Evolutionary conservation across 2,329 filamentous ascomycete species (phyloP), one percentile per base, ranked within the genome.

Genomic region (Scleromitrula shiraiana): DNA sequence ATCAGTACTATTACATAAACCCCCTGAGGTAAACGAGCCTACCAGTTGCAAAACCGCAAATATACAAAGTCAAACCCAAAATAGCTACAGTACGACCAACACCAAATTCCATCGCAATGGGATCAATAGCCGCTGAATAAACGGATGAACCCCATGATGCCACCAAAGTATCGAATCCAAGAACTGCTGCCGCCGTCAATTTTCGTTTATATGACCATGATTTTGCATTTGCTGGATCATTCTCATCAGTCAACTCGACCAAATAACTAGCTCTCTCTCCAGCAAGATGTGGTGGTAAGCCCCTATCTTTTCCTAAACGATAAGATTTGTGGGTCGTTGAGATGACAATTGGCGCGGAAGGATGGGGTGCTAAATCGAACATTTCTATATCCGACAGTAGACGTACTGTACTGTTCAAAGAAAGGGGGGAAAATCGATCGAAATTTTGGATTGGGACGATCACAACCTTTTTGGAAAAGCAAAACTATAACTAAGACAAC

Each of bases 11-110:
- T n/a, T n/a, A n/a, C n/a, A n/a, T n/a, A n/a, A n/a, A n/a, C n/a
- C n/a, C n/a, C n/a, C n/a, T n/a, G n/a, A n/a, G n/a, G n/a, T n/a
- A n/a, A 79, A 27, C 20, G 10, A 10, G 19, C 29, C 26, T 47
- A 0, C 79, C 80, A 10, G 80, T 67, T 3, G 68, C 77, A 0
- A 83, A 68, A 0, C 78, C 79, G 10, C 81, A 64, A 4, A 79
- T 71, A 61, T 79, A 84, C 2, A 80, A 62, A 0, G 79, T 73
- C 0, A 83, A 60, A 0, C 75, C 74, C 0, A 83, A 62, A 14
- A 83, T 67, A 1, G 78, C 74, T 7, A 71, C 70, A 0, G 75
- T 80, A 27, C 67, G 68, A n/a, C 70, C 71, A 17, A 81, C 68
- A 40, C 67, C 53, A 59, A 84, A 84, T 8, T 76, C 68, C 0